Conservation (phyloP, 1,139 yeast species). For the Geotrichum australiense region DNA sequence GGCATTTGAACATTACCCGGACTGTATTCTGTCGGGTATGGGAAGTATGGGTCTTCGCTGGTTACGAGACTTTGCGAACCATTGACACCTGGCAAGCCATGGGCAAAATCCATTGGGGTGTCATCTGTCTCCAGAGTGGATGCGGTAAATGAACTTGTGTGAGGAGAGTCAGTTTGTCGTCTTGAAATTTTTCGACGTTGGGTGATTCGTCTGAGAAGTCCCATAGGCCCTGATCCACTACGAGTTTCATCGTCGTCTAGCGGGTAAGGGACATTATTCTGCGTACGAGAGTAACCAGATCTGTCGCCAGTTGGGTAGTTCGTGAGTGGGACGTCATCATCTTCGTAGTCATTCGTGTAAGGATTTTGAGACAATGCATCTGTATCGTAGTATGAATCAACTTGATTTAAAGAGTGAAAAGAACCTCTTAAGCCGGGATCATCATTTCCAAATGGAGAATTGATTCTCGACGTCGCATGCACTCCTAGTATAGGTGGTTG, state of each 20-base stretch:
- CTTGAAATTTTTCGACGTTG: slow-evolving; percentile 5
- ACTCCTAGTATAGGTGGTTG: background rate
- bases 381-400: background rate
- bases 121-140: slow-evolving; percentile 1
- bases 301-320: slow-evolving; percentile 10
- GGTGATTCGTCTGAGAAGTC: slow-evolving; percentile 11
- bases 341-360: slow-evolving; percentile 10
- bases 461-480: background rate
- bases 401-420: background rate
- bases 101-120: slow-evolving; percentile 4
- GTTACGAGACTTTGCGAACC: background rate
- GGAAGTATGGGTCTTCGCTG: slow-evolving; percentile 16
- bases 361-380: background rate
- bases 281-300: slow-evolving; percentile 2
- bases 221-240: slow-evolving; percentile 3
- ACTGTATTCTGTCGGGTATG: slow-evolving; percentile 14
- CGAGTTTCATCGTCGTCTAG: slow-evolving; percentile 3
- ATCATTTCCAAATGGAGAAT: slow-evolving; percentile 1
- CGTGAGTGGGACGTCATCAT: slow-evolving; percentile 13
- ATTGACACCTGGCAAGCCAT: slow-evolving; percentile 8
- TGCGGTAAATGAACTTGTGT: slow-evolving; percentile 1
- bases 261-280: too few species aligned
- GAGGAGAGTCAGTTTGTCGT: slow-evolving; percentile 1
- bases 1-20: slow-evolving; percentile 20
- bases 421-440: background rate